These are phyloP conservation scores for Arthromyces matolae DNA, from an alignment of 768 basidiomycete genomes.

Conservation along the genomic window DNA sequence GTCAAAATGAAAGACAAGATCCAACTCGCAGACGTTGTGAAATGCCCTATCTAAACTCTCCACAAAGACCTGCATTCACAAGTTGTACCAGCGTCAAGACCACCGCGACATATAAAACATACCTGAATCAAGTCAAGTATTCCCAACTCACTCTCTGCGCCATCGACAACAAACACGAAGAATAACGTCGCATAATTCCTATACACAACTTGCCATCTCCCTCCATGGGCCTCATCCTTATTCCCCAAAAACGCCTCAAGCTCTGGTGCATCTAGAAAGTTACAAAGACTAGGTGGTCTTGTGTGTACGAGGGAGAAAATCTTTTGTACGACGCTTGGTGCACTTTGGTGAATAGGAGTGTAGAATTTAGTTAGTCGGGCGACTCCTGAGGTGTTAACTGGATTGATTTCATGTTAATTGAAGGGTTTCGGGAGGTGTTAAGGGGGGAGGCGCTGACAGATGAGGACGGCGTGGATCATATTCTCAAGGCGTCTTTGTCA, in stretches of 20 bases:
- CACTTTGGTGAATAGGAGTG: constrained; percentile 66
- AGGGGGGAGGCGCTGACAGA: constrained; percentile 54
- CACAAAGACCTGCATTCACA: constrained; percentile 76
- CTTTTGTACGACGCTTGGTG: constrained; percentile 73
- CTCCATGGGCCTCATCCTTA: constrained; percentile 47
- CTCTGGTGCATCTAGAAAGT: constrained; percentile 93
- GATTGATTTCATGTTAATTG: constrained; percentile 6
- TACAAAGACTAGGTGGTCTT: constrained; percentile 82
- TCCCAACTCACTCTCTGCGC: constrained; percentile 94
- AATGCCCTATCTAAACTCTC: constrained; percentile 94
- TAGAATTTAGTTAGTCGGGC: constrained; percentile 87
- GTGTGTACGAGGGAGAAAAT: constrained; percentile 87
- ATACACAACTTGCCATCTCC: constrained; percentile 86
- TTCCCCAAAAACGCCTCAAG: constrained; percentile 70
- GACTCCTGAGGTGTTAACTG: constrained; percentile 92
- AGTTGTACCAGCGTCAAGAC: background rate
- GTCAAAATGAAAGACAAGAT: constrained; percentile 98
- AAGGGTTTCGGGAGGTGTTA: background rate
- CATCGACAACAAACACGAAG: constrained; percentile 96
- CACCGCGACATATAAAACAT: constrained; percentile 21
- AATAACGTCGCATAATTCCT: constrained; percentile 94
- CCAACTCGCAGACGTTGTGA: constrained; percentile 97
- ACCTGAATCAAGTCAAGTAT: constrained; percentile 97
- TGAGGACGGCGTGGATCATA: constrained; percentile 86
- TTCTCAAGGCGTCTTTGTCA: constrained; percentile 1